A percentile compares a stretch with the other conserved stretches of the same genome.
These are phyloP conservation scores for Pelargonium cotyledonis DNA, from an alignment of 441 rosid species.

Conservation along the genomic window DNA sequence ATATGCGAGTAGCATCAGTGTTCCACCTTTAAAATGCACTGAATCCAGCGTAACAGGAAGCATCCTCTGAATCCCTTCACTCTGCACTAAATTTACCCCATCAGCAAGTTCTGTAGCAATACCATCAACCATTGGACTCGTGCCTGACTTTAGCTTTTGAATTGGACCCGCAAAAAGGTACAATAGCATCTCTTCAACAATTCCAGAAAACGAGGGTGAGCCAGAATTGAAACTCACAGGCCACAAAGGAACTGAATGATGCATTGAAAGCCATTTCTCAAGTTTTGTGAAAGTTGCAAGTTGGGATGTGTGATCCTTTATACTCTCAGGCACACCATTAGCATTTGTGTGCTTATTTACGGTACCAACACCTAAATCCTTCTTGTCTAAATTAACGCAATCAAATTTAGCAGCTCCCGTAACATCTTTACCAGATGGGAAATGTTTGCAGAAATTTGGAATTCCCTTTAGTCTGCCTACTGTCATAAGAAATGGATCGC, in stretches of 20 bases:
- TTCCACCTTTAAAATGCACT: constrained; percentile 85
- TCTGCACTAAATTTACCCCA: constrained; percentile 46
- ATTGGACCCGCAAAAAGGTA: constrained; percentile 33
- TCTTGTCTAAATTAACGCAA: constrained; percentile 23
- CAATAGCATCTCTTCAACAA: constrained; percentile 32
- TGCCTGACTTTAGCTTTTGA: constrained; percentile 39
- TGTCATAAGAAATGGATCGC: constrained; percentile 59
- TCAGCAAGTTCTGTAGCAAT: constrained; percentile 57
- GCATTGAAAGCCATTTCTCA: constrained; percentile 32
- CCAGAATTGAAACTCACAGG: constrained; percentile 23
- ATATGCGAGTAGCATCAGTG: constrained; percentile 74
- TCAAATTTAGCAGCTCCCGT: constrained; percentile 27
- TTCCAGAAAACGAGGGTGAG: constrained; percentile 35
- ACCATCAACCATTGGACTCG: constrained; percentile 53
- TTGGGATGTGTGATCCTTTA: constrained; percentile 27
- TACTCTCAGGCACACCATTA: constrained; percentile 29
- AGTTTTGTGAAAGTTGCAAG: constrained; percentile 30
- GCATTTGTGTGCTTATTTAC: constrained; percentile 25
- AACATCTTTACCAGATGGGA: constrained; percentile 25
- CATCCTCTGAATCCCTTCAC: constrained; percentile 54
- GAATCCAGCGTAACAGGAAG: constrained; percentile 91
- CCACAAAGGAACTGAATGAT: constrained; percentile 32
- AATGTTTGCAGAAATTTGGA: constrained; percentile 30
- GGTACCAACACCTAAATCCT: constrained; percentile 25
- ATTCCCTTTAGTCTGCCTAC: constrained; percentile 37